Conservation (phyloP, 352 stramenopile species). For the Globisporangium sylvaticum region DNA sequence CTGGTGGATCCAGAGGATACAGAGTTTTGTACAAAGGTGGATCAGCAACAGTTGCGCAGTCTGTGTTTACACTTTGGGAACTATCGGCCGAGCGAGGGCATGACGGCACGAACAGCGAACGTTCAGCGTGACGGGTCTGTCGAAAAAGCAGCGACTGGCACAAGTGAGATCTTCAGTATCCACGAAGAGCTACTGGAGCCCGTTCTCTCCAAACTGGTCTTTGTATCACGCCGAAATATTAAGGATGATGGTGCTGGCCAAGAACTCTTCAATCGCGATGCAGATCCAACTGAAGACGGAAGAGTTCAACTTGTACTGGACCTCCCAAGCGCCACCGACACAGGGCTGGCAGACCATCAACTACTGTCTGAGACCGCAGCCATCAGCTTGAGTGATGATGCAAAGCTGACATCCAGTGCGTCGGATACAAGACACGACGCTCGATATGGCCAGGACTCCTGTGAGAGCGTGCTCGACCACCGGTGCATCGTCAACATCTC, state of each 20-base stretch:
- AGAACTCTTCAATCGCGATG: not conserved
- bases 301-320: constrained; percentile 39
- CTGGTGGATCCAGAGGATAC: not conserved
- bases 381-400: not conserved
- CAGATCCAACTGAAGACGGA: not conserved
- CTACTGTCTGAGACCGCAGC: not conserved
- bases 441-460: not conserved
- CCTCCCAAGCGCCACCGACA: not conserved
- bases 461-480: constrained; percentile 40
- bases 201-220: constrained; percentile 28
- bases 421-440: not conserved
- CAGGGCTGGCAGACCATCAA: not conserved
- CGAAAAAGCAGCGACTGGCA: not conserved
- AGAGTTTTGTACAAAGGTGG: constrained; percentile 24
- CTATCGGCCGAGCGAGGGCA: constrained; percentile 49
- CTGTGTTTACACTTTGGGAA: constrained; percentile 38
- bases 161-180: constrained; percentile 37
- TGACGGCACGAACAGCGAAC: constrained; percentile 1
- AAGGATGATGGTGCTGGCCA: not conserved
- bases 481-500: constrained; percentile 45
- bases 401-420: not conserved
- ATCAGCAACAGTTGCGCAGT: constrained; percentile 31
- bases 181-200: constrained; percentile 51
- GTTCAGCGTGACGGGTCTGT: not conserved
- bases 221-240: constrained; percentile 12